Conservation (phyloP, 495 filamentous ascomycete genomes). For the Daldinia loculata region DNA sequence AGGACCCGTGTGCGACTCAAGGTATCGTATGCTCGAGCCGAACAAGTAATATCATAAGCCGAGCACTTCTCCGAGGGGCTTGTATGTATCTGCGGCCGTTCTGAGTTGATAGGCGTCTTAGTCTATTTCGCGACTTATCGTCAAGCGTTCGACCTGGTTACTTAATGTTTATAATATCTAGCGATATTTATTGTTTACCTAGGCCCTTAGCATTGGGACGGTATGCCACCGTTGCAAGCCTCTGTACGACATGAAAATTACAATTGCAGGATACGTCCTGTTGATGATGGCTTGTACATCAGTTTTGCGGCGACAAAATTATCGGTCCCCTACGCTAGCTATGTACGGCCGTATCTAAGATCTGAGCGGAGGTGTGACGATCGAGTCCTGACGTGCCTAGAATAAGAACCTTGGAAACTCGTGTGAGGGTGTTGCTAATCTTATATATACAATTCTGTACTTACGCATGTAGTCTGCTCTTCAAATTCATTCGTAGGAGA, state of each 20-base stretch:
- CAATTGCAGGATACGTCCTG: slow-evolving; percentile 9
- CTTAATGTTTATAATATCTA: not conserved
- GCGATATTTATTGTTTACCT: too few species aligned
- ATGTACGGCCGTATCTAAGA: slow-evolving; percentile 41
- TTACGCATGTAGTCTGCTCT: not conserved
- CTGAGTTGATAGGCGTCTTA: not conserved
- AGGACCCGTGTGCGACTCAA: slow-evolving; percentile 26
- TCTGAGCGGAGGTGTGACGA: slow-evolving; percentile 36
- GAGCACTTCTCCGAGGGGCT: not conserved
- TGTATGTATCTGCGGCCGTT: not conserved
- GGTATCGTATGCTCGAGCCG: not conserved
- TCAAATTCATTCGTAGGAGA: not conserved
- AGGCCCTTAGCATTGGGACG: not conserved
- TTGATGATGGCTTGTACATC: slow-evolving; percentile 15
- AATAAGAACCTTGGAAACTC: slow-evolving; percentile 28
- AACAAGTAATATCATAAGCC: slow-evolving; percentile 6
- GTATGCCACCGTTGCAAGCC: not conserved
- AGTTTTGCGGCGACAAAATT: slow-evolving; percentile 10
- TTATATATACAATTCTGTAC: not conserved
- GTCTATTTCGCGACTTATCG: not conserved
- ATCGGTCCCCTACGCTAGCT: slow-evolving; percentile 14
- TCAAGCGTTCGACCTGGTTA: not conserved
- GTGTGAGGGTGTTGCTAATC: slow-evolving; percentile 38
- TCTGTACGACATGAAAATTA: slow-evolving; percentile 25
- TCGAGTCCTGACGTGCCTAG: slow-evolving; percentile 34